These are phyloP conservation scores for Colletotrichum melonis DNA, from an alignment of 2,329 filamentous ascomycete species.

Conservation along the genomic window DNA sequence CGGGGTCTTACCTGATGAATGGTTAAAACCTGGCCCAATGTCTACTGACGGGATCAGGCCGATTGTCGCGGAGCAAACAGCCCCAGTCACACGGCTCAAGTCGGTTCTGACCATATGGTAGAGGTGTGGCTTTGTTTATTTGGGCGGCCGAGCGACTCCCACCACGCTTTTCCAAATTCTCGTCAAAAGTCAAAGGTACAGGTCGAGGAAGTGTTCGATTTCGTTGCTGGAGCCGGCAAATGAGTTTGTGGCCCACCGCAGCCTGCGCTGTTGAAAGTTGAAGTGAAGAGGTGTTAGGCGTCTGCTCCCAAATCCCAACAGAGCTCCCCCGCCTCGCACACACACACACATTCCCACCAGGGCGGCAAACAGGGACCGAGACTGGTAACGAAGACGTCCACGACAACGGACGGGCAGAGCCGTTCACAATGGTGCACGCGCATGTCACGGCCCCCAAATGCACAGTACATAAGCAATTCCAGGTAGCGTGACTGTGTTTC, in stretches of 20 bases:
- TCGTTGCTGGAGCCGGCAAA: constrained; percentile 22
- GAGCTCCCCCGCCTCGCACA: not conserved
- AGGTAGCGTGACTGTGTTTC: constrained; percentile 18
- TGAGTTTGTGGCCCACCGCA: not conserved
- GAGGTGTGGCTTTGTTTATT: constrained; percentile 12
- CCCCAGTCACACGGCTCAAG: not conserved
- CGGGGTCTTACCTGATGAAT: constrained; percentile 3
- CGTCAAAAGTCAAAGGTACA: not conserved
- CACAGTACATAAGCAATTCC: not conserved
- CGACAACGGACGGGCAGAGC: constrained; percentile 20
- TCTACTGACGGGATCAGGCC: constrained; percentile 8
- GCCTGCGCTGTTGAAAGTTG: not conserved
- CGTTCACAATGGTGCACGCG: constrained; percentile 16
- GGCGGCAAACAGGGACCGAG: constrained; percentile 23
- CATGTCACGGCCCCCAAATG: constrained; percentile 11
- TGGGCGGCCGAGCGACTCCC: not conserved
- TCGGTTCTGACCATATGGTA: not conserved
- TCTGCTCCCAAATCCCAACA: constrained; percentile 9
- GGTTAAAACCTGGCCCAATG: constrained; percentile 9
- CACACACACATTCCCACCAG: constrained; percentile 16
- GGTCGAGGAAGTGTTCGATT: constrained; percentile 18
- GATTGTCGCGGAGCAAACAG: constrained; percentile 5
- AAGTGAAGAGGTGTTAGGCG: not conserved
- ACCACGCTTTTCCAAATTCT: constrained; percentile 1
- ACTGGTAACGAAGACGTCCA: constrained; percentile 15